Percentiles rank a stretch among this genome's conserved stretches.
phyloP scores from a whole-genome alignment of 2,329 filamentous ascomycete genomes.

The Diaporthe citrichinensis region DNA sequence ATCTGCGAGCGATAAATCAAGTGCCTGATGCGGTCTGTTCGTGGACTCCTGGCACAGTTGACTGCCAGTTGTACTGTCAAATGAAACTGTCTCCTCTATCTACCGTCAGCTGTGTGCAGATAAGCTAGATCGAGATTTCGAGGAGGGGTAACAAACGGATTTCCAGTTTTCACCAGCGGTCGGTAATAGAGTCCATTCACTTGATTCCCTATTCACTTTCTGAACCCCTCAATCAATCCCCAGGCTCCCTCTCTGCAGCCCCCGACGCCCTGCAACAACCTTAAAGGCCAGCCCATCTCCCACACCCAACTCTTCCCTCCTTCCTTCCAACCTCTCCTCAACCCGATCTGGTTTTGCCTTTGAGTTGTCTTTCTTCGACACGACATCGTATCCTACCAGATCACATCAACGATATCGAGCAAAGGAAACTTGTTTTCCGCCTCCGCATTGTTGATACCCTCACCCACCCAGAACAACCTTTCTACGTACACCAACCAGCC shows the following conservation, averaged over 20 bases:
- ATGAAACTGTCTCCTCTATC: no score
- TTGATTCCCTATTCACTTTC: not conserved
- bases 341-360: not conserved
- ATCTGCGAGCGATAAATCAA: no score
- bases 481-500: not conserved
- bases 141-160: not conserved
- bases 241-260: not conserved
- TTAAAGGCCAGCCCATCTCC: not conserved
- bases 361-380: conserved; percentile 3
- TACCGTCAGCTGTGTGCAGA: not conserved
- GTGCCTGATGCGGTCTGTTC: no score
- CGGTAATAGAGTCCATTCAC: not conserved
- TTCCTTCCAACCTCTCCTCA: not conserved
- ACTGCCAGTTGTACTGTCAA: not conserved
- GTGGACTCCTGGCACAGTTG: accelerated
- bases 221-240: not conserved
- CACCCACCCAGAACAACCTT: not conserved
- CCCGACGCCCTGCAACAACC: accelerated
- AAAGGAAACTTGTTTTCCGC: not conserved
- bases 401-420: not conserved
- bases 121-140: not conserved
- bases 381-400: not conserved
- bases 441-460: not conserved
- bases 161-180: not conserved
- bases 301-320: not conserved